phyloP scores from a whole-genome alignment of 2,329 filamentous ascomycete species.

The Aspergillus hiratsukae region DNA sequence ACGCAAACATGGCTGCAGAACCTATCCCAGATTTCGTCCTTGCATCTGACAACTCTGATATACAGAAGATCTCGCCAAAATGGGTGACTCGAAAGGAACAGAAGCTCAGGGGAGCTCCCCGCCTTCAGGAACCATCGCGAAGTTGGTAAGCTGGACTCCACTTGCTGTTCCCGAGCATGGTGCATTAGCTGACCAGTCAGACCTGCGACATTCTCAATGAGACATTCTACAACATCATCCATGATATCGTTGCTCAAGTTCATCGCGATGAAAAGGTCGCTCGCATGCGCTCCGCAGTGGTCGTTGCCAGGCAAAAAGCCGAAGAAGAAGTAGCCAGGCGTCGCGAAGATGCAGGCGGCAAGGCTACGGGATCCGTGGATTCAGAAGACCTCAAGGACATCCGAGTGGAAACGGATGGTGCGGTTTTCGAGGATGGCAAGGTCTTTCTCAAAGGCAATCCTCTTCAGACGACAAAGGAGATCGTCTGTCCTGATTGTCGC shows the following conservation, averaged over 20 bases:
- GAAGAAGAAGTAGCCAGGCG: slow-evolving; percentile 34
- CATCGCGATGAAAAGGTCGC: slow-evolving; percentile 59
- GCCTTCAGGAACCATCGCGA: slow-evolving; percentile 37
- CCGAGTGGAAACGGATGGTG: slow-evolving; percentile 47
- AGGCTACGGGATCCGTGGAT: slow-evolving; percentile 31
- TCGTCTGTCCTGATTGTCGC: slow-evolving; percentile 57
- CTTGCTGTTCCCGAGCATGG: slow-evolving; percentile 3
- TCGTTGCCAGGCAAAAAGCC: slow-evolving; percentile 41
- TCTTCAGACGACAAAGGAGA: slow-evolving; percentile 55
- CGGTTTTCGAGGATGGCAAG: slow-evolving; percentile 50
- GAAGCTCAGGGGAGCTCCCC: slow-evolving; percentile 23
- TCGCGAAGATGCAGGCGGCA: slow-evolving; percentile 27
- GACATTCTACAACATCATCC: slow-evolving; percentile 56
- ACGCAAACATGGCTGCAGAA: neutral
- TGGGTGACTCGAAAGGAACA: slow-evolving; percentile 29
- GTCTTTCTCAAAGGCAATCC: slow-evolving; percentile 55
- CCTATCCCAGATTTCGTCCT: neutral
- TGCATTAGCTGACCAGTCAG: slow-evolving; percentile 21
- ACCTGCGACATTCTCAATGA: slow-evolving; percentile 52
- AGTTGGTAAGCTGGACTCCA: slow-evolving; percentile 31
- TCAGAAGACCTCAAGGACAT: slow-evolving; percentile 32
- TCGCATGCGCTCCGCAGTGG: slow-evolving; percentile 51
- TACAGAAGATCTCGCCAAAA: slow-evolving; percentile 18
- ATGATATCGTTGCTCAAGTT: slow-evolving; percentile 54
- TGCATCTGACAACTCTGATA: neutral